Base-by-base conservation (phyloP, 768 basidiomycete genomes). In the Rhizopogon vinicolor region DNA sequence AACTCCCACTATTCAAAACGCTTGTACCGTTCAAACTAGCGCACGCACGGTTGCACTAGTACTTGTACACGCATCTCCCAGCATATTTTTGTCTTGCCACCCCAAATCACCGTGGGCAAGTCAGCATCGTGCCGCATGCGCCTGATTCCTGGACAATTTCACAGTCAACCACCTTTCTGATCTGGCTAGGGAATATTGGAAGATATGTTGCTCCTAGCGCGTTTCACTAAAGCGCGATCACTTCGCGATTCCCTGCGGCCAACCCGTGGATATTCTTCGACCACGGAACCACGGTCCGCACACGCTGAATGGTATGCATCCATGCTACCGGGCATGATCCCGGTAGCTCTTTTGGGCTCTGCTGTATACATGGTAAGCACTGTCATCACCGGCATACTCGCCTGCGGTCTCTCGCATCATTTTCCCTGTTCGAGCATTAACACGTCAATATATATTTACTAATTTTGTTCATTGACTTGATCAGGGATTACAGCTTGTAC, bases 301-400 rank as follows among this genome's bases (percentile, higher is more conserved):
- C 87, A 91, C 67, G 80, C 79, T 6, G 73, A 77, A 60, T 84
- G 86, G 78, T 93, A 93, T 68, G 74, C 82, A 43, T 78, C 83
- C 51, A 77, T 85, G 48, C 70, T 87, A 40, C 91, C 91, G 28
- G 82, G 81, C 33, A 91, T 91, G 88, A 71, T 91, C 48, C 91
- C 90, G 8, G 74, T 93, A 52, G 83, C 85, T 51, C 73, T 93
- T 51, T 75, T 93, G 12, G 91, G 89, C 16, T 90, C 89, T 51
- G 87, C 85, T 8, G 79, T 92, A 54, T 92, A 90, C 71, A 74
- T 90, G 62, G 90, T 89, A 65, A 55, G 79, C 63, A 18, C 59
- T 49, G 31, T 35, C 28, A 25, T 44, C 46, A 53, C 31, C 54
- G 42, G 46, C 41, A 7, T 46, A 31, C 3, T 42, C 33, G 31